A percentile compares a stretch with the other conserved stretches of the same genome.
phyloP scores from a whole-genome alignment of 2,329 filamentous ascomycete genomes.

The Aspergillus chevalieri region DNA sequence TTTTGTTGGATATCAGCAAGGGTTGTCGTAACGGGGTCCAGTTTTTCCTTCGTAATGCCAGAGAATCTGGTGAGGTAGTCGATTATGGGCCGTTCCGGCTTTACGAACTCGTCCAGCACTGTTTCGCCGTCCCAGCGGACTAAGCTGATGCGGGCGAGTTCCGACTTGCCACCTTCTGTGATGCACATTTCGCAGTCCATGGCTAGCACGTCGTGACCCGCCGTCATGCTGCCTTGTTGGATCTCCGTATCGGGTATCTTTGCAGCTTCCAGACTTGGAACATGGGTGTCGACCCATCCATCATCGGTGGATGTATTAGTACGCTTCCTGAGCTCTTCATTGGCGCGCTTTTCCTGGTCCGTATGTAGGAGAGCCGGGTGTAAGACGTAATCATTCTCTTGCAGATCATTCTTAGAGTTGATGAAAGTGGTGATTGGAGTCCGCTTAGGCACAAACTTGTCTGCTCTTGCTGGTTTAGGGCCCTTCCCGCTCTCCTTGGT shows the following conservation, averaged over 20 bases:
- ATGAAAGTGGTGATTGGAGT: slow-evolving; percentile 79
- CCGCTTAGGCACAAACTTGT: slow-evolving; percentile 66
- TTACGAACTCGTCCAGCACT: slow-evolving; percentile 84
- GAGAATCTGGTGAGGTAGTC: slow-evolving; percentile 91
- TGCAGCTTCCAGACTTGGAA: slow-evolving; percentile 62
- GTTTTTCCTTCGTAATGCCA: slow-evolving; percentile 81
- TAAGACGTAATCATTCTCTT: slow-evolving; percentile 75
- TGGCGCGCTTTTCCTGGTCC: slow-evolving; percentile 49
- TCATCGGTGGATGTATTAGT: slow-evolving; percentile 45
- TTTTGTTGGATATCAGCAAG: slow-evolving; percentile 74
- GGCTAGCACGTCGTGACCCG: slow-evolving; percentile 69
- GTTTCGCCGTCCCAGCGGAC: slow-evolving; percentile 78
- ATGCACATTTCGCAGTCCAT: slow-evolving; percentile 98
- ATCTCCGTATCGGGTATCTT: slow-evolving; percentile 63
- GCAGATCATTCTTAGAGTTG: slow-evolving; percentile 64
- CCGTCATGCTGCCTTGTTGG: slow-evolving; percentile 74
- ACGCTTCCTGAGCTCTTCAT: slow-evolving; percentile 49
- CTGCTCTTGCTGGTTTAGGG: slow-evolving; percentile 56
- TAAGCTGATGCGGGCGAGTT: slow-evolving; percentile 82
- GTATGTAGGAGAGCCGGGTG: slow-evolving; percentile 69
- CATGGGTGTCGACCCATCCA: slow-evolving; percentile 78
- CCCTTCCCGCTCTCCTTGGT: slow-evolving; percentile 54
- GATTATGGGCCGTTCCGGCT: slow-evolving; percentile 77
- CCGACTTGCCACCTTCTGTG: slow-evolving; percentile 70
- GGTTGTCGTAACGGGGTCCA: slow-evolving; percentile 76